Evolutionary conservation across 176 grass and related monocot species (phyloP).

Genomic region (Ensete ventricosum): DNA sequence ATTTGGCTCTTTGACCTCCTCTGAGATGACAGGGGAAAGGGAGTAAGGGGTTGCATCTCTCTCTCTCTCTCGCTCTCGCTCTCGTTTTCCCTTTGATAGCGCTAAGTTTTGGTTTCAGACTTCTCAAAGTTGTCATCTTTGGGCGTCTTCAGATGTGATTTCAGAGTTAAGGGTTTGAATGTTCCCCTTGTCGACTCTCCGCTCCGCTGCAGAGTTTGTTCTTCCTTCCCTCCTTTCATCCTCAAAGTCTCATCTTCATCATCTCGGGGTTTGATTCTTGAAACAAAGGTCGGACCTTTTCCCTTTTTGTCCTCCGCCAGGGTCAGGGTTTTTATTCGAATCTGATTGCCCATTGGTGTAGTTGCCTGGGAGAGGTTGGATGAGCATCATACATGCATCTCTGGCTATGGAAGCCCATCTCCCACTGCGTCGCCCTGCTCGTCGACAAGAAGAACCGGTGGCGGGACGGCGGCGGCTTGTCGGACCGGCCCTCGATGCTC

Average conservation of each 20-base stretch:
- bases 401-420: slow-evolving; percentile 86
- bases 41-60: not conserved
- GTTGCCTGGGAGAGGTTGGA: not conserved
- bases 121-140: not conserved
- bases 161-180: slow-evolving; percentile 1
- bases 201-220: not conserved
- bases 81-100: not conserved
- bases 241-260: not conserved
- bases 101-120: not conserved
- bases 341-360: slow-evolving; percentile 39
- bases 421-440: slow-evolving; percentile 76
- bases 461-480: slow-evolving; percentile 19
- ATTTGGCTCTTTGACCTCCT: not conserved
- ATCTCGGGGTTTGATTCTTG: not conserved
- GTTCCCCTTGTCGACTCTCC: not conserved
- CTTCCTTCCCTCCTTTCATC: not conserved
- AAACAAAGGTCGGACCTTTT: not conserved
- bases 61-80: not conserved
- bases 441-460: slow-evolving; percentile 56
- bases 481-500: slow-evolving; percentile 35
- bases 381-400: slow-evolving; percentile 59
- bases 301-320: not conserved
- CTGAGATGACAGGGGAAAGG: not conserved
- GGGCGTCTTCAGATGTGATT: not conserved
- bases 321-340: not conserved